Evolutionary conservation across 1,284 basidiomycete species (phyloP).

Genomic region (Irpex sp.): DNA sequence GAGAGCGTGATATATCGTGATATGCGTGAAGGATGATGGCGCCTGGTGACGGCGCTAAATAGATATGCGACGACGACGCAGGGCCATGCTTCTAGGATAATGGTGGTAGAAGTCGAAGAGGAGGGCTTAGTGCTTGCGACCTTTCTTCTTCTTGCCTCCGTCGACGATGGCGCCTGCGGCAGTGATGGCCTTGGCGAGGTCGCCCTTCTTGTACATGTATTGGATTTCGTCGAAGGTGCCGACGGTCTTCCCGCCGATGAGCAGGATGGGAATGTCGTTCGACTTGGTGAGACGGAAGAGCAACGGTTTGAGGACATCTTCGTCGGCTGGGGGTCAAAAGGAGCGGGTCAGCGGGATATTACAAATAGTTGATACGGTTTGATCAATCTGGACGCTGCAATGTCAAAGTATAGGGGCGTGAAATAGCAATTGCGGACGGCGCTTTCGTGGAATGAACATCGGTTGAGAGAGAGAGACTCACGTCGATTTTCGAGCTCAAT

Average conservation of each 20-base stretch:
- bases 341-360: no score
- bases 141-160: constrained; percentile 53
- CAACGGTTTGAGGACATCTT: constrained; percentile 40
- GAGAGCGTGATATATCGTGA: neutral
- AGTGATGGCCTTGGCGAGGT: constrained; percentile 50
- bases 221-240: constrained; percentile 57
- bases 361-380: no score
- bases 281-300: constrained; percentile 53
- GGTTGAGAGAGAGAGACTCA: constrained; percentile 28
- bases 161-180: constrained; percentile 56
- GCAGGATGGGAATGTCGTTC: constrained; percentile 62
- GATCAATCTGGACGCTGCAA: no score
- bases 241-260: constrained; percentile 61
- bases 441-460: neutral
- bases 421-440: no score
- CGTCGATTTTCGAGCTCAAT: constrained; percentile 72
- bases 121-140: constrained; percentile 24
- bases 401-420: no score
- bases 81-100: neutral
- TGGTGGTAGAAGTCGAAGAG: neutral
- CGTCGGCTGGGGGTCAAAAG: constrained; percentile 34
- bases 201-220: constrained; percentile 43
- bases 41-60: neutral
- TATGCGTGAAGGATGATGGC: neutral
- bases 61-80: neutral